phyloP scores from a whole-genome alignment of 768 basidiomycete genomes.

The Paxillus involutus region DNA sequence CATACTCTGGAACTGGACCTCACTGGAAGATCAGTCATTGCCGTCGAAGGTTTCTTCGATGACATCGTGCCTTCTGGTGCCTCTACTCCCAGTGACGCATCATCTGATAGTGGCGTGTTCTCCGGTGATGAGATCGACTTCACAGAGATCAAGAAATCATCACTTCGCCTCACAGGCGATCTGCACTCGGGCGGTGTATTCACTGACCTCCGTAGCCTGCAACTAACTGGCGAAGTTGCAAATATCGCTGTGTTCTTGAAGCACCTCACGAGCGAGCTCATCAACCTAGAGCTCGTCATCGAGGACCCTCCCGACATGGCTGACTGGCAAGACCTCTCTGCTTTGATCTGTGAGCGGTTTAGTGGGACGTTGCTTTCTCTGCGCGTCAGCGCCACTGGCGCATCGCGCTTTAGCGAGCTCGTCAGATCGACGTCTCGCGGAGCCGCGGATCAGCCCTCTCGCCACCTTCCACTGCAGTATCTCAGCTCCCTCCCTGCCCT shows the following conservation, averaged over 20 bases:
- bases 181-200: slow-evolving; percentile 57
- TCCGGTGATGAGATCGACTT: slow-evolving; percentile 79
- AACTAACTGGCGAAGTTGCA: slow-evolving; percentile 67
- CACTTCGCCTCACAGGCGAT: slow-evolving; percentile 63
- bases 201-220: slow-evolving; percentile 54
- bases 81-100: slow-evolving; percentile 67
- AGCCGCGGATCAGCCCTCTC: slow-evolving; percentile 52
- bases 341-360: slow-evolving; percentile 62
- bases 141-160: slow-evolving; percentile 69
- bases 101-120: slow-evolving; percentile 77
- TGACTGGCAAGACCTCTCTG: slow-evolving; percentile 75
- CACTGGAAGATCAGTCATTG: slow-evolving; percentile 61
- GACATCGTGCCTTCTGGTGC: slow-evolving; percentile 67
- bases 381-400: slow-evolving; percentile 62
- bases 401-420: slow-evolving; percentile 79
- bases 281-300: slow-evolving; percentile 71
- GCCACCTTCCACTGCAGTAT: slow-evolving; percentile 60
- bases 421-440: slow-evolving; percentile 72
- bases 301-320: slow-evolving; percentile 75
- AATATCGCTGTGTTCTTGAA: slow-evolving; percentile 73
- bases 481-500: slow-evolving; percentile 55
- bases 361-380: slow-evolving; percentile 57
- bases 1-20: slow-evolving; percentile 71
- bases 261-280: slow-evolving; percentile 63
- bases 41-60: slow-evolving; percentile 82